Percentiles rank a stretch among this genome's conserved stretches.
Evolutionary conservation across 768 basidiomycete species (phyloP).

Genomic region (Suillus plorans): DNA sequence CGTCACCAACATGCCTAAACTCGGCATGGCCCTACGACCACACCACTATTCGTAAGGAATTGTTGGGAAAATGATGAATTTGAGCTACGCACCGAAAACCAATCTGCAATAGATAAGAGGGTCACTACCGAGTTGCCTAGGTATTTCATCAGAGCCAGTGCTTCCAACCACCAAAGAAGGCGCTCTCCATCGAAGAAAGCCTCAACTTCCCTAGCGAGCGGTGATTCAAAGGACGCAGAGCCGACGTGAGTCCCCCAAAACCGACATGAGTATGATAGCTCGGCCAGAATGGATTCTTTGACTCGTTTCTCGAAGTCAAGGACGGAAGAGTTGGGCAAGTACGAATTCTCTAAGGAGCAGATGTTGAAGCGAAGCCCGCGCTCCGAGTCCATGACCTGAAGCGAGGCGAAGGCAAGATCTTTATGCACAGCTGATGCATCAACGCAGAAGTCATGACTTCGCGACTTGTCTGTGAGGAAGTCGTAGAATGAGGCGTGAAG

Average conservation of each 20-base stretch:
- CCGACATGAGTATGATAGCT: constrained; percentile 30
- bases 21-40: constrained; percentile 1
- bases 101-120: not conserved
- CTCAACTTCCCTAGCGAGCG: constrained; percentile 14
- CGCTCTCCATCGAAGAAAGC: constrained; percentile 18
- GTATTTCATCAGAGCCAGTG: constrained; percentile 15
- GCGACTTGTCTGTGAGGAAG: constrained; percentile 16
- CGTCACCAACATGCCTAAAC: not conserved
- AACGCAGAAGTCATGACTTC: constrained; percentile 15
- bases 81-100: not conserved
- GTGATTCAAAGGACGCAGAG: constrained; percentile 13
- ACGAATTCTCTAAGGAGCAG: constrained; percentile 24
- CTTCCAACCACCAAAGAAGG: not conserved
- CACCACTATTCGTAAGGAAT: not conserved
- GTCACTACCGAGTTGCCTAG: not conserved
- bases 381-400: constrained; percentile 27
- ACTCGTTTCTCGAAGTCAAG: constrained; percentile 12
- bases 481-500: constrained; percentile 29
- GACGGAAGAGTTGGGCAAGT: constrained; percentile 22
- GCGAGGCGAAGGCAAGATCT: constrained; percentile 16
- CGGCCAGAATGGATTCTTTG: constrained; percentile 19
- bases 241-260: constrained; percentile 33
- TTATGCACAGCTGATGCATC: not conserved
- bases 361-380: constrained; percentile 15
- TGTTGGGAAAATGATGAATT: not conserved